Evolutionary conservation across 176 grass and related monocot genomes (phyloP).

Genomic region (Bonia amplexicaulis): DNA sequence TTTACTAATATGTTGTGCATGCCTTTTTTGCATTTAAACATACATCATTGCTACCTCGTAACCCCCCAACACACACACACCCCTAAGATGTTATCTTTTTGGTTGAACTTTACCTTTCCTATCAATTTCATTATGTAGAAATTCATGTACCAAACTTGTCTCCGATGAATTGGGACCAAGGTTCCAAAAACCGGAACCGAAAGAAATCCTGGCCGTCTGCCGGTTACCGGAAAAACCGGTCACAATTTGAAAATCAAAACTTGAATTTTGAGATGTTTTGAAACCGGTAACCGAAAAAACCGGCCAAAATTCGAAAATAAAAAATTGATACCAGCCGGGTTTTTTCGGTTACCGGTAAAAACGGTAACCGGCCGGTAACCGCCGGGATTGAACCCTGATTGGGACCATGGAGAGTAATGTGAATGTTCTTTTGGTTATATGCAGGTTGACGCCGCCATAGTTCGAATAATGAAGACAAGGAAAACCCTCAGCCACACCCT

Average conservation of each 20-base stretch:
- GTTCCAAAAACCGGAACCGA: too few species aligned
- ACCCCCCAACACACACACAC: too few species aligned
- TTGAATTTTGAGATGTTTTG: too few species aligned
- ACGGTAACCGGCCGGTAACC: too few species aligned
- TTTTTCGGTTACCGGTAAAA: too few species aligned
- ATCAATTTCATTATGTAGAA: background rate
- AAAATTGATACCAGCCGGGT: too few species aligned
- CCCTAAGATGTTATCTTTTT: background rate
- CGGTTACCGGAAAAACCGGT: too few species aligned
- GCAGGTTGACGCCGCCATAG: slow-evolving; percentile 93
- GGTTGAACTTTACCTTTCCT: background rate
- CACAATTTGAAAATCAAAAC: too few species aligned
- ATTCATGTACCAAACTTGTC: background rate
- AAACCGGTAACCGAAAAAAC: too few species aligned
- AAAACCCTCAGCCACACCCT: slow-evolving; percentile 97
- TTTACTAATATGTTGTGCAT: slow-evolving; percentile 5
- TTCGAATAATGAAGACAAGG: slow-evolving; percentile 98
- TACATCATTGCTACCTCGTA: background rate
- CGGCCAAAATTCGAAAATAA: too few species aligned
- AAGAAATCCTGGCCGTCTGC: too few species aligned
- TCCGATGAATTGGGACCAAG: slow-evolving; percentile 3
- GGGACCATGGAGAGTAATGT: background rate
- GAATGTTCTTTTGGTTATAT: slow-evolving; percentile 14
- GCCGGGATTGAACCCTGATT: too few species aligned
- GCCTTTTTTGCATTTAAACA: background rate